These are phyloP conservation scores for Sutorius eximius DNA, from an alignment of 1,284 basidiomycete species.

Conservation along the genomic window DNA sequence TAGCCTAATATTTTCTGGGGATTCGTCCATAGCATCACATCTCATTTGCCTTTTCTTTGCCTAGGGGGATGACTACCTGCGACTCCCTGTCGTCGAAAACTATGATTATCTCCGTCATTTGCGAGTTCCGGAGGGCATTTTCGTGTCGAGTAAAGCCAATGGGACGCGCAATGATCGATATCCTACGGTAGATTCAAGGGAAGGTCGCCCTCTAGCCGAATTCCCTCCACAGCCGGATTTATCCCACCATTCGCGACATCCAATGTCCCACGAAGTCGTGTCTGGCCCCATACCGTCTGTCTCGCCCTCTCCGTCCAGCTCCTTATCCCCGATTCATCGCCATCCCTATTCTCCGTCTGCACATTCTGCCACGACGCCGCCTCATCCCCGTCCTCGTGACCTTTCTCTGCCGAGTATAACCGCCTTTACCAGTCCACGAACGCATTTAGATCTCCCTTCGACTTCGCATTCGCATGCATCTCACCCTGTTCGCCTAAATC, in stretches of 20 bases:
- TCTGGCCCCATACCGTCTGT: constrained; percentile 41
- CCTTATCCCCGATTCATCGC: constrained; percentile 27
- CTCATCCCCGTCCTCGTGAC: constrained; percentile 13
- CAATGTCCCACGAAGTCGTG: constrained; percentile 30
- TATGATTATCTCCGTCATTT: constrained; percentile 68
- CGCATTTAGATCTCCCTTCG: constrained; percentile 27
- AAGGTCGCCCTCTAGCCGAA: constrained; percentile 9
- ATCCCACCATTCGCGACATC: constrained; percentile 13
- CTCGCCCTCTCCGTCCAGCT: constrained; percentile 38
- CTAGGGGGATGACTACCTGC: constrained; percentile 65
- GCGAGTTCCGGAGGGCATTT: constrained; percentile 61
- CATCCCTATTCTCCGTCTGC: constrained; percentile 26
- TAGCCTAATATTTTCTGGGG: constrained; percentile 25
- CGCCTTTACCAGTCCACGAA: constrained; percentile 21
- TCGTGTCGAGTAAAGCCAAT: constrained; percentile 62
- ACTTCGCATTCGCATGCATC: constrained; percentile 22
- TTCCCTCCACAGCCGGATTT: constrained; percentile 4
- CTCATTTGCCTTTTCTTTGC: constrained; percentile 16
- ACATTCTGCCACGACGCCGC: constrained; percentile 11
- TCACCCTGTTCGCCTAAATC: constrained; percentile 23
- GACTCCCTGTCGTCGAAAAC: constrained; percentile 64
- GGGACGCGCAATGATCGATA: constrained; percentile 43
- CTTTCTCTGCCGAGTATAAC: constrained; percentile 27
- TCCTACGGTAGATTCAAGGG: constrained; percentile 28
- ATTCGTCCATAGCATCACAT: constrained; percentile 2